These are phyloP conservation scores for Fusarium sp. DNA, from an alignment of 2,329 filamentous ascomycete species.

Conservation along the genomic window DNA sequence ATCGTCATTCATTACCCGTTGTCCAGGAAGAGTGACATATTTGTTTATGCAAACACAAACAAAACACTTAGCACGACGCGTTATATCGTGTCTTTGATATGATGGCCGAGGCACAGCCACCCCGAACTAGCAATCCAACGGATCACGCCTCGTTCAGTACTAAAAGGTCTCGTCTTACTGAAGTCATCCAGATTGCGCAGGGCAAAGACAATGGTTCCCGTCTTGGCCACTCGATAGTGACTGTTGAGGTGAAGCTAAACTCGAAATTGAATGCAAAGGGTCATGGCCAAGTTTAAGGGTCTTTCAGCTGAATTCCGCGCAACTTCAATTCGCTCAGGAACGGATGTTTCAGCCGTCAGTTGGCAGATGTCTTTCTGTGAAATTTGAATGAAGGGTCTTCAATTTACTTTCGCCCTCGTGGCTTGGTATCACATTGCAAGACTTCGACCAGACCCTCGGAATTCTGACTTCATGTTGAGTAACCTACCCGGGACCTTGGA, in stretches of 20 bases:
- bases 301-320: conserved; percentile 11
- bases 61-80: conserved; percentile 22
- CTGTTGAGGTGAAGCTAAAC: conserved; percentile 5
- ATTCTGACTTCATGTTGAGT: not conserved
- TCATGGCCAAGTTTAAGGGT: conserved; percentile 10
- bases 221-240: conserved; percentile 25
- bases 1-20: conserved; percentile 39
- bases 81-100: conserved; percentile 9
- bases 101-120: conserved; percentile 4
- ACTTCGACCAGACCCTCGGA: not conserved
- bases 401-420: not conserved
- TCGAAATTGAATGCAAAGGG: conserved; percentile 5
- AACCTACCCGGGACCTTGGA: not conserved
- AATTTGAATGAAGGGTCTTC: conserved; percentile 10
- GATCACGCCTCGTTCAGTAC: conserved; percentile 15
- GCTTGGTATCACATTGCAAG: conserved; percentile 16
- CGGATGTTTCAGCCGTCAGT: not conserved
- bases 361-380: not conserved
- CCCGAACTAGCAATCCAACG: conserved; percentile 5
- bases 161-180: conserved; percentile 4
- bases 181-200: conserved; percentile 9
- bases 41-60: conserved; percentile 34
- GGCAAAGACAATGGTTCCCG: conserved; percentile 25
- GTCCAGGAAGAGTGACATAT: conserved; percentile 10
- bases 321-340: not conserved